Conservation (phyloP, 2,329 filamentous ascomycete species). For the Stagonosporopsis chrysanthemi region DNA sequence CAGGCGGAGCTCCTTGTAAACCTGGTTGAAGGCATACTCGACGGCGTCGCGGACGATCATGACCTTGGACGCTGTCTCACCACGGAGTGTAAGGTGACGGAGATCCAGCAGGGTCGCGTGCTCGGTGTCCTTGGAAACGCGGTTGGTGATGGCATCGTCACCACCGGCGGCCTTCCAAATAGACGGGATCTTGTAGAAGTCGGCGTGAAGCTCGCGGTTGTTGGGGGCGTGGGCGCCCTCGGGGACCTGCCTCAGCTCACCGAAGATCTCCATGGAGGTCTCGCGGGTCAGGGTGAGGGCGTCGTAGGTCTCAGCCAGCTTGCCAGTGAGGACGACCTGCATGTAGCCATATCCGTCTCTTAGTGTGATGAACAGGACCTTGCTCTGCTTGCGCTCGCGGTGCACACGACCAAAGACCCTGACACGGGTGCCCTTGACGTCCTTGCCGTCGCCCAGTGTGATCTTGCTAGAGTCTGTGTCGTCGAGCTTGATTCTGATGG, state of each 20-base stretch:
- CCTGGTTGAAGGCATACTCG: conserved; percentile 79
- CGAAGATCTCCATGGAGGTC: conserved; percentile 84
- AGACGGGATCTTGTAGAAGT: conserved; percentile 78
- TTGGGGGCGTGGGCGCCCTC: conserved; percentile 79
- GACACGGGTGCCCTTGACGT: conserved; percentile 74
- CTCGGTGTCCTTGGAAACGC: conserved; percentile 72
- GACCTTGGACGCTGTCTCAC: conserved; percentile 82
- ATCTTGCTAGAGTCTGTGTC: conserved; percentile 67
- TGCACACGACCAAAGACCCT: conserved; percentile 85
- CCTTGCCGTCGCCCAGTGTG: conserved; percentile 60
- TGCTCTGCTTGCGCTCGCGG: conserved; percentile 80
- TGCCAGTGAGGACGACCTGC: conserved; percentile 82
- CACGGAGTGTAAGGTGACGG: conserved; percentile 83
- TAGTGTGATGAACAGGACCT: conserved; percentile 85
- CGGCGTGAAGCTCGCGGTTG: conserved; percentile 86
- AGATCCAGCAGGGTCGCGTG: conserved; percentile 79
- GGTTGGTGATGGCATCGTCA: conserved; percentile 91
- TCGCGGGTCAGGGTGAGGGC: conserved; percentile 84
- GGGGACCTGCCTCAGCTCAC: conserved; percentile 84
- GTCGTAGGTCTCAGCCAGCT: conserved; percentile 90
- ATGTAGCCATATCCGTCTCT: conserved; percentile 84
- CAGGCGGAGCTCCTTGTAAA: conserved; percentile 78
- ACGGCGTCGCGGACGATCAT: conserved; percentile 86
- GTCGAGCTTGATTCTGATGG: conserved; percentile 78
- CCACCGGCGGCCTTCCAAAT: conserved; percentile 80